Evolutionary conservation across 2,329 filamentous ascomycete genomes (phyloP).

Genomic region (Fusarium longipes): DNA sequence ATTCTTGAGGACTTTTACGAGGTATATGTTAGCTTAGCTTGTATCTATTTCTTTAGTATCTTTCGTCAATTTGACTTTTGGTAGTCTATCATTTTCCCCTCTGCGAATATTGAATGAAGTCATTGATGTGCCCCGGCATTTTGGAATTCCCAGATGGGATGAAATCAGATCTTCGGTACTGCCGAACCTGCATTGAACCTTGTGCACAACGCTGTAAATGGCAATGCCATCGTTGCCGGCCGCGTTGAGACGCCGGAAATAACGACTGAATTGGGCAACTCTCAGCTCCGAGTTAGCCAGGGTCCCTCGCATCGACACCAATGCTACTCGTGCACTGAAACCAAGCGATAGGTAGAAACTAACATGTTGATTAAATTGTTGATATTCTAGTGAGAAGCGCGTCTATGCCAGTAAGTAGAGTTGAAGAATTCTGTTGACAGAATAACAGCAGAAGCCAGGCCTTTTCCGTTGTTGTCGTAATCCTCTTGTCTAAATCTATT

Average conservation of each 20-base stretch:
- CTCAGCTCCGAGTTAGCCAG: not conserved
- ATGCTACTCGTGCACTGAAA: not conserved
- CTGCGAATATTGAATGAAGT: not conserved
- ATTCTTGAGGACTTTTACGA: conserved; percentile 9
- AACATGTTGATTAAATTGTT: too few relatives aligned
- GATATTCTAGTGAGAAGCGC: too few relatives aligned
- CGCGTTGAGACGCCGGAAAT: not conserved
- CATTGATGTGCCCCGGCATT: not conserved
- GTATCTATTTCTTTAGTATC: not conserved
- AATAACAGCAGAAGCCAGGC: not conserved
- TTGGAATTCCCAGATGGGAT: not conserved
- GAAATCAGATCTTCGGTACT: not conserved
- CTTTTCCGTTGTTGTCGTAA: not conserved
- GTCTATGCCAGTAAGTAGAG: too few relatives aligned
- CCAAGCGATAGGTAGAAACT: too few relatives aligned
- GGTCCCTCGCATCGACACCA: not conserved
- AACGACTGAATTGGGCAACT: not conserved
- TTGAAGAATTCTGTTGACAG: too few relatives aligned
- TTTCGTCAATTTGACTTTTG: not conserved
- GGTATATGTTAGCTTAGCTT: not conserved
- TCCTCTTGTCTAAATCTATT: not conserved
- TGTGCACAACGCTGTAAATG: not conserved
- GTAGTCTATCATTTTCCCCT: not conserved
- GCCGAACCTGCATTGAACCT: not conserved
- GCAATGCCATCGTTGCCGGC: not conserved